Evolutionary conservation across 176 grass and related monocot genomes (phyloP), one percentile per base, ranked within the genome.

Genomic region (Leersia perrieri): DNA sequence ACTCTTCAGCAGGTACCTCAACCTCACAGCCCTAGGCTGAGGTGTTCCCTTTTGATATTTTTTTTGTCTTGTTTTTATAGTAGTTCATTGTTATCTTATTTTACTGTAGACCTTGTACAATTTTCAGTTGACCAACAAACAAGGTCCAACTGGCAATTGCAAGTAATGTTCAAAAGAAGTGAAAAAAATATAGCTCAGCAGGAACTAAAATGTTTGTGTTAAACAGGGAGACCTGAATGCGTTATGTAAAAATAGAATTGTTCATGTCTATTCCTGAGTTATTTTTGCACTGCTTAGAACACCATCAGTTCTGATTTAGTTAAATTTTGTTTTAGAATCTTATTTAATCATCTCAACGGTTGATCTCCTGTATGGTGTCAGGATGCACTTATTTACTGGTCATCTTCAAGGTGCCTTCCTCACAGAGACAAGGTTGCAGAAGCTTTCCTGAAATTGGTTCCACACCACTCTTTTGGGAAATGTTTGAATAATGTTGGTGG

Each of bases 311-410:
- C 13, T 35, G 34, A 25, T 73, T n/a, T 74, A 49, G 36, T 74
- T 74, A 44, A 38, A 5, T 28, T 27, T 42, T 57, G 12, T 60
- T 34, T 41, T 81, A 40, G 30, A 11, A 80, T 9, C 0, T 23
- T 47, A 2, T 84, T 66, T 63, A 87, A 61, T 77, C 60, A 14
- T 65, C 25, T 73, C 36, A 86, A 51, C 10, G 82, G 33, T 41
- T 83, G 20, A 63, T 63, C 77, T 72, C 25, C 75, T 74, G 20
- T 83, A 30, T 81, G 58, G 5, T 85, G 58, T 84, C 84, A 97
- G 94, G 94, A 94, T 70, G 70, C 80, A 60, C 85, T 97, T 73
- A 84, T 97, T 86, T 97, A 97, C 63, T 97, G 94, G 94, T 97
- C 94, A 60, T 97, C 94, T 73, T 97, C 94, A 55, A 91, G 89